Percentiles rank a stretch among this genome's conserved stretches.
Evolutionary conservation across 371 early-diverging fungal species (phyloP).

Genomic region (Circinella minor): DNA sequence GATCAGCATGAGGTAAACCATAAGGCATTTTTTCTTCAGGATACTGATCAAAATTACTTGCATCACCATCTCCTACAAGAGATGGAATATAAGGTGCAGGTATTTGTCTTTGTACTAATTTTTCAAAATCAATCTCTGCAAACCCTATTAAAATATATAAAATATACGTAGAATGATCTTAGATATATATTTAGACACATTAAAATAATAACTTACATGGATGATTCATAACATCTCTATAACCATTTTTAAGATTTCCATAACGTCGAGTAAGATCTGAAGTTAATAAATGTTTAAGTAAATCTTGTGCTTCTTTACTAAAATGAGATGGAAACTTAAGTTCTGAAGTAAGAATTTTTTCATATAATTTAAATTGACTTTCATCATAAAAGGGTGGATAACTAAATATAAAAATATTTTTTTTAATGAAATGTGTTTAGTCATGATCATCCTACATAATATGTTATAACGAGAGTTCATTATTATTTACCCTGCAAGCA

Average conservation of each 20-base stretch:
- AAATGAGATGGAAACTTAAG: conserved; percentile 86
- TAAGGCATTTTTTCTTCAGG: conserved; percentile 75
- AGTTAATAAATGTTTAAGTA: conserved; percentile 85
- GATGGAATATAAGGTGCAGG: conserved; percentile 89
- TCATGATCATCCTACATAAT: too few relatives aligned
- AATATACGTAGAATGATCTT: neutral
- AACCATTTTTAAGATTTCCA: conserved; percentile 88
- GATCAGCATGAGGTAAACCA: conserved; percentile 39
- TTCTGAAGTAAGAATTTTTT: conserved; percentile 87
- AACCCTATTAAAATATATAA: conserved; percentile 64
- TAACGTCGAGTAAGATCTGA: conserved; percentile 88
- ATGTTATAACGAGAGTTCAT: neutral
- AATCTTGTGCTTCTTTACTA: conserved; percentile 81
- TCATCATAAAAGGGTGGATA: conserved; percentile 96
- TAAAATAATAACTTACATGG: conserved; percentile 53
- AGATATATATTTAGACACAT: conserved; percentile 64
- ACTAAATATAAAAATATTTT: conserved; percentile 17
- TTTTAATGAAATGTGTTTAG: too few relatives aligned
- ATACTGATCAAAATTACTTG: conserved; percentile 93
- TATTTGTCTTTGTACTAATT: conserved; percentile 69
- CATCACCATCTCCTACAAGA: conserved; percentile 82
- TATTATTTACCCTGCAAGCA: conserved; percentile 73
- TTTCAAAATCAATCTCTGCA: conserved; percentile 88
- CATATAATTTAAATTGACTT: conserved; percentile 86
- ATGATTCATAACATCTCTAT: conserved; percentile 79